phyloP scores from a whole-genome alignment of 306 rosid genomes.

The Glycyrrhiza uralensis region DNA sequence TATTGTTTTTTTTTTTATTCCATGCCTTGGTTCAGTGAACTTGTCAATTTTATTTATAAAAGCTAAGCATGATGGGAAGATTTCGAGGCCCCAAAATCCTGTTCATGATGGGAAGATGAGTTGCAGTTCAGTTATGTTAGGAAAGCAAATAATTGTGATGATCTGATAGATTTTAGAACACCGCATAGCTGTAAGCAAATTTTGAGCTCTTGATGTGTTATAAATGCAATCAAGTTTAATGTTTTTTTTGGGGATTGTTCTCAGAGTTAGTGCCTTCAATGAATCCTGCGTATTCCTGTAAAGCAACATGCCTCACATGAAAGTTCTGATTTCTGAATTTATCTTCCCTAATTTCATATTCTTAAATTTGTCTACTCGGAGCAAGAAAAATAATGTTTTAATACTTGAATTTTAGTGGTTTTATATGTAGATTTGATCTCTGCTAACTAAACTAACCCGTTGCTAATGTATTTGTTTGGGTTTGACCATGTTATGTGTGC shows the following conservation, averaged over 20 bases:
- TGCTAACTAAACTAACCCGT: background rate
- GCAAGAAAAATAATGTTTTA: background rate
- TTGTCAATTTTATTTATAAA: too few relatives aligned
- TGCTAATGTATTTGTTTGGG: background rate
- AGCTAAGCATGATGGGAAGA: too few relatives aligned
- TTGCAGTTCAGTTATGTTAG: background rate
- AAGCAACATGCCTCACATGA: background rate
- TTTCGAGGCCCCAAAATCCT: too few relatives aligned
- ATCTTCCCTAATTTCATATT: background rate
- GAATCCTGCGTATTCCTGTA: background rate
- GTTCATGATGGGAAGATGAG: too few relatives aligned
- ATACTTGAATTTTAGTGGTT: background rate
- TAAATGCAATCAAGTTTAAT: background rate
- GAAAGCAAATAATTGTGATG: background rate
- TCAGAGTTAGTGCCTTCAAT: background rate
- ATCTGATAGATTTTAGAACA: slow-evolving; percentile 5
- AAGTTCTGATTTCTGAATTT: slow-evolving; percentile 9
- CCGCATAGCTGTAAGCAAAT: background rate
- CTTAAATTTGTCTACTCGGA: background rate
- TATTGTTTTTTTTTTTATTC: background rate
- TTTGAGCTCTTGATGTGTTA: background rate
- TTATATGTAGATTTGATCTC: background rate
- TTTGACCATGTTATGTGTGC: slow-evolving; percentile 23
- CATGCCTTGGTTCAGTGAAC: too few relatives aligned
- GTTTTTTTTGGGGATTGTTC: background rate